These are phyloP conservation scores for Nakaseomyces sp. DNA, from an alignment of 1,139 yeast genomes.

Conservation along the genomic window DNA sequence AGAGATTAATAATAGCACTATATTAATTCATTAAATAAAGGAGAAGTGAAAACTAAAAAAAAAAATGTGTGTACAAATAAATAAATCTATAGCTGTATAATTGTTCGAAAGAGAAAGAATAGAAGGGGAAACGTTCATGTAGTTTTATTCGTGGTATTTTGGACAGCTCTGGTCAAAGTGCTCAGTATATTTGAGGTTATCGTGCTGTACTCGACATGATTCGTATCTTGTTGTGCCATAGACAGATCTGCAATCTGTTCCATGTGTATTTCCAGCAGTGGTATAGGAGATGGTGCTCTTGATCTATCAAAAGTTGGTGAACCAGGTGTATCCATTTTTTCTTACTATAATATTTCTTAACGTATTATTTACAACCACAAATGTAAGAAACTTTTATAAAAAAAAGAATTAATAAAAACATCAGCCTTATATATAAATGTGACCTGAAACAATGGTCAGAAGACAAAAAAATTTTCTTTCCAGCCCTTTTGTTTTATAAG, in stretches of 20 bases:
- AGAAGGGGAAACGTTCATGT: not conserved
- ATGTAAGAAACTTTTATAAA: too few species aligned
- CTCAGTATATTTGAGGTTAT: not conserved
- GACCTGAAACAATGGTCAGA: too few species aligned
- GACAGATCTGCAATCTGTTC: not conserved
- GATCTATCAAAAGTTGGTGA: conserved; percentile 2
- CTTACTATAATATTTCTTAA: not conserved
- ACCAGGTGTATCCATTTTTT: not conserved
- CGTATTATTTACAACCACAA: too few species aligned
- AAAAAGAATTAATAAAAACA: too few species aligned
- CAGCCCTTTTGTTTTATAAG: too few species aligned
- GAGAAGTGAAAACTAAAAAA: not conserved
- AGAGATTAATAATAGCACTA: too few species aligned
- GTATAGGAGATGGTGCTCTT: conserved; percentile 1
- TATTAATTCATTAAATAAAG: too few species aligned
- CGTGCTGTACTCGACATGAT: not conserved
- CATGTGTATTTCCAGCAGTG: not conserved
- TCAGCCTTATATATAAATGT: too few species aligned
- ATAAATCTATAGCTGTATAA: not conserved
- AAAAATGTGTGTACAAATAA: not conserved
- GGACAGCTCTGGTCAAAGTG: not conserved
- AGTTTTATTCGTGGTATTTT: not conserved
- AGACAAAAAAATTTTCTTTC: too few species aligned
- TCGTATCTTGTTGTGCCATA: not conserved
- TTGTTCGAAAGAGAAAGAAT: not conserved